A percentile compares a stretch with the other conserved stretches of the same genome.
Conservation (phyloP, 371 early-diverging fungal species). For the Mucor circinelloides region DNA sequence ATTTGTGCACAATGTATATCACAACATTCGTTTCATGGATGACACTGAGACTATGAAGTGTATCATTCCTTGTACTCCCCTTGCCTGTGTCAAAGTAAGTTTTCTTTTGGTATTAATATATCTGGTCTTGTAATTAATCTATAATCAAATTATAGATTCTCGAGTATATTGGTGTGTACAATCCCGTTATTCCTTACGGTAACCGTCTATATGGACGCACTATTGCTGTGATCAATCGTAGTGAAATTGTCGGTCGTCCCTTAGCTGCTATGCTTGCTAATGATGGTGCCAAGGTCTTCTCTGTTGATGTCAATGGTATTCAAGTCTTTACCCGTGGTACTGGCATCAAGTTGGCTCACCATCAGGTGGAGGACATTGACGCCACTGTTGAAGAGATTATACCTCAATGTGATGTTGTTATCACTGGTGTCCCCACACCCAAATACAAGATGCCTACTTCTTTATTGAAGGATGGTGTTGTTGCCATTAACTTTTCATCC, state of each 20-base stretch:
- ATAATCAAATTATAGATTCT: conserved; percentile 57
- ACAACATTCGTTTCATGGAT: conserved; percentile 92
- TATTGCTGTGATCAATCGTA: conserved; percentile 93
- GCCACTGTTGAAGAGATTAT: conserved; percentile 79
- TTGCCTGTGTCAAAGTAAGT: conserved; percentile 89
- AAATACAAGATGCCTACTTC: conserved; percentile 84
- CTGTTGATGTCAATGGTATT: conserved; percentile 89
- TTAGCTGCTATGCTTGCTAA: conserved; percentile 96
- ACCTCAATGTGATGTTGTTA: conserved; percentile 89
- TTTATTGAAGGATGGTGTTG: conserved; percentile 91
- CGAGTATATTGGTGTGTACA: conserved; percentile 93
- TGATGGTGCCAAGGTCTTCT: conserved; percentile 96
- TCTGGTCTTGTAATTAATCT: background rate
- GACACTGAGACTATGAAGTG: conserved; percentile 82
- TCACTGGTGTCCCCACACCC: conserved; percentile 93
- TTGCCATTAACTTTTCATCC: conserved; percentile 95
- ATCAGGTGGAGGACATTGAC: conserved; percentile 77
- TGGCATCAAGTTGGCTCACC: conserved; percentile 75
- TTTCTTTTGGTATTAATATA: background rate
- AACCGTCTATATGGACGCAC: conserved; percentile 94
- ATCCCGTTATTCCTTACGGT: conserved; percentile 87
- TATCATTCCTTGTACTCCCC: conserved; percentile 95
- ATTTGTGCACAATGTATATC: conserved; percentile 93
- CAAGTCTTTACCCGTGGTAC: conserved; percentile 87
- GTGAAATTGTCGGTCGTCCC: conserved; percentile 97